Percentiles rank a stretch among this genome's conserved stretches.
phyloP scores from a whole-genome alignment of 208 protist genomes.

The Acanthamoeba lenticulata region DNA sequence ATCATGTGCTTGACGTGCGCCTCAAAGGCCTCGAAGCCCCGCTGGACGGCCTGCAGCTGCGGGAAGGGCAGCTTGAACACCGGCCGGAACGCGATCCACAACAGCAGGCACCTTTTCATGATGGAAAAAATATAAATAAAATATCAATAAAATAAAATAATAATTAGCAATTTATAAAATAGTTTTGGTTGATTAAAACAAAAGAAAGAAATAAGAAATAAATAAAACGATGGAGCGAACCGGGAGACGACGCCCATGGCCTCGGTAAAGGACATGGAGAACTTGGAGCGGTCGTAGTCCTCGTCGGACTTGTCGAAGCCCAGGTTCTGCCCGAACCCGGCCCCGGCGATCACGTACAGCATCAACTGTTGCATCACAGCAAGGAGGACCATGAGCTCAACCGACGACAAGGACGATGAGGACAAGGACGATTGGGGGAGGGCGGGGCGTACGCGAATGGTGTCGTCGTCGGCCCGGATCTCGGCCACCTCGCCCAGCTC shows the following conservation, averaged over 20 bases:
- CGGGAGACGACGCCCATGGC: background rate
- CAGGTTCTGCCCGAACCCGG: background rate
- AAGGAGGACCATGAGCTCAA: background rate
- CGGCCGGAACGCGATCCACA: background rate
- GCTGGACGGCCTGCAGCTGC: background rate
- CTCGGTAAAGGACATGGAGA: background rate
- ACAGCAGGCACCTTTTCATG: background rate
- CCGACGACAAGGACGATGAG: too few relatives aligned
- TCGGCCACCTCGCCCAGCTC: background rate
- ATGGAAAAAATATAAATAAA: background rate
- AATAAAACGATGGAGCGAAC: background rate
- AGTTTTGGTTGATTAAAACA: background rate
- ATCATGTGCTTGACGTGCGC: background rate
- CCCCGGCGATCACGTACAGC: background rate
- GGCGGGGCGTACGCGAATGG: background rate
- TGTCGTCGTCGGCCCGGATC: background rate
- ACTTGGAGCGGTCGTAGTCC: background rate
- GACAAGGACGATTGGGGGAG: too few relatives aligned
- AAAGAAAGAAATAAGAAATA: background rate
- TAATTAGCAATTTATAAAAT: background rate
- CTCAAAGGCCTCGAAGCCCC: background rate
- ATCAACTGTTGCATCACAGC: background rate
- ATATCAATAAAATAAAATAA: background rate
- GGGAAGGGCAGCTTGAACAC: background rate
- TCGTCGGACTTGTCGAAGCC: background rate